phyloP scores from a whole-genome alignment of 495 filamentous ascomycete genomes.

The Xylaria flabelliformis region DNA sequence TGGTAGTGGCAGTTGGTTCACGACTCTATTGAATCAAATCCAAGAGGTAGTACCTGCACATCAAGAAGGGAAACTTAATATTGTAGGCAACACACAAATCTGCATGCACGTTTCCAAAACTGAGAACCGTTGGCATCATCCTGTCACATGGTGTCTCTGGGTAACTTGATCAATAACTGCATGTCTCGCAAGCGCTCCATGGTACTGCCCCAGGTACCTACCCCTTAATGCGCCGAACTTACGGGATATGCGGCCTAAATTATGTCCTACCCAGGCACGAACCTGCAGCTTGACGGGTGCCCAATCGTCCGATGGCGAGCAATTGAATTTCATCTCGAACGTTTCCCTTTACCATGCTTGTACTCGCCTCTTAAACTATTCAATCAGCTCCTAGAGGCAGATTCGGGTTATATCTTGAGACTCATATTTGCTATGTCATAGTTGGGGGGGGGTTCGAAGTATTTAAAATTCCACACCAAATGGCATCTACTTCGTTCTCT shows the following conservation, averaged over 20 bases:
- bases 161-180: constrained; percentile 5
- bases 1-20: constrained; percentile 33
- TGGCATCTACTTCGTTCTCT: background rate
- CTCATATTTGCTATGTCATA: background rate
- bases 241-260: constrained; percentile 40
- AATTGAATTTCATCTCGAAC: background rate
- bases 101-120: constrained; percentile 14
- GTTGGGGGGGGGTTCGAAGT: background rate
- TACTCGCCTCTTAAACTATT: background rate
- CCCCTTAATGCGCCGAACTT: constrained; percentile 23
- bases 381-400: background rate
- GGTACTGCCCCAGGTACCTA: background rate
- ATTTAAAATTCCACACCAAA: background rate
- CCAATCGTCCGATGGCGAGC: constrained; percentile 38
- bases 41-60: background rate
- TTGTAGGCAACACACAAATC: background rate
- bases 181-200: constrained; percentile 26
- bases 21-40: constrained; percentile 24
- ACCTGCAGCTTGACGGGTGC: constrained; percentile 37
- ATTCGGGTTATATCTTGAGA: background rate
- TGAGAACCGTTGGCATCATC: constrained; percentile 12
- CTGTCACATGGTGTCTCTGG: constrained; percentile 17
- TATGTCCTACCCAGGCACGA: constrained; percentile 40
- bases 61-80: background rate
- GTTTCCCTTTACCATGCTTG: background rate